Base-by-base conservation (phyloP, 495 filamentous ascomycete species). In the Staphylotrichum tortipilum region DNA sequence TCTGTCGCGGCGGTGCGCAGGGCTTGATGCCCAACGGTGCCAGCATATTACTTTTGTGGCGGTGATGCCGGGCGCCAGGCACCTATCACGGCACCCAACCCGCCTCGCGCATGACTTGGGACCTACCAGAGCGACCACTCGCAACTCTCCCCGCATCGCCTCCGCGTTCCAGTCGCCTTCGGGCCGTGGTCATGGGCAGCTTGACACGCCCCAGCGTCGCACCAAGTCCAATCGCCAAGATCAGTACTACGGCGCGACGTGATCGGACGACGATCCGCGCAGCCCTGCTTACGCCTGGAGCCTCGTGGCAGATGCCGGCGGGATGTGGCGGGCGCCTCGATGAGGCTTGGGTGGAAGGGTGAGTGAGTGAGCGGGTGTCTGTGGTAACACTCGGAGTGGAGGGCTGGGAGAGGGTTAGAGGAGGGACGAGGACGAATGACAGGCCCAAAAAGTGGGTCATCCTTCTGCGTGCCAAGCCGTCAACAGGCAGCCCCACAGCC, bases 11-110 rank as follows among this genome's bases (percentile, higher is more conserved):
- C 34, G 42, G 37, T 37, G 22, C 31, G 38, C 17, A 21, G 12
- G 29, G 21, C 23, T 53, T 53, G 50, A 11, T 53, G 50, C 50
- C 50, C 50, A 40, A 53, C 21, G 37, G 44, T 48, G 50, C 50
- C 50, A 53, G 33, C 50, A 35, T 18, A 40, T 24, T n/a, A n/a
- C n/a, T n/a, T 47, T 14, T 41, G 42, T 40, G 41, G 34, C 36
- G 22, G 43, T 15, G 35, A 35, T 39, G 22, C 48, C 31, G 36
- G 43, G 22, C 33, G 22, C 48, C 31, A 28, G 43, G 22, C 33
- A 41, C 44, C 37, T 42, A 41, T 35, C 44, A 41, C 31, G 18
- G 23, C 37, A 30, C 29, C 29, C 37, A 28, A 24, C 29, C 17
- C 30, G 1, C 12, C n/a, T 22, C 10, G 47, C 50, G 44, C 38